Evolutionary conservation across 108 stramenopile genomes (phyloP).

Genomic region (Pseudonitzschia multistriata): DNA sequence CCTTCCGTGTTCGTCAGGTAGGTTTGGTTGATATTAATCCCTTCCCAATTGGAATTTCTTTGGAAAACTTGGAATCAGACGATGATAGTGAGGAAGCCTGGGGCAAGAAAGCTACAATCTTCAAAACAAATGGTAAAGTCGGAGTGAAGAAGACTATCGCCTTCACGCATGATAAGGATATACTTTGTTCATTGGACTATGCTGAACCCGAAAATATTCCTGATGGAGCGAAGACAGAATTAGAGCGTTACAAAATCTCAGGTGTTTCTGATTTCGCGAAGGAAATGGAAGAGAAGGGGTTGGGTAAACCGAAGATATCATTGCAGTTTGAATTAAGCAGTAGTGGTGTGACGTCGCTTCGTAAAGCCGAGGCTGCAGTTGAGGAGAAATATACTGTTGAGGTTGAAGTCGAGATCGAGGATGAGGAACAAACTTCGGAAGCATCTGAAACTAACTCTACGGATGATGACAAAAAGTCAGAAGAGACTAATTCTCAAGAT

Average conservation of each 20-base stretch:
- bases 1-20: constrained; percentile 97
- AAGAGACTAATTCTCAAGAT: constrained; percentile 32
- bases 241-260: constrained; percentile 82
- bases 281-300: constrained; percentile 89
- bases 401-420: constrained; percentile 83
- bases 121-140: constrained; percentile 76
- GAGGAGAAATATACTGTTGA: constrained; percentile 85
- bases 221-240: constrained; percentile 50
- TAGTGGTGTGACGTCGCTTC: constrained; percentile 82
- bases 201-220: constrained; percentile 71
- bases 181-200: constrained; percentile 82
- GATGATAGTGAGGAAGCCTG: constrained; percentile 59
- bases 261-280: constrained; percentile 91
- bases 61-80: constrained; percentile 53
- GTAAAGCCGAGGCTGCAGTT: constrained; percentile 93
- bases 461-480: constrained; percentile 38
- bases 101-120: constrained; percentile 89
- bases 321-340: constrained; percentile 90
- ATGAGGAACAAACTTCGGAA: constrained; percentile 67
- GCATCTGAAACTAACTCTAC: constrained; percentile 27
- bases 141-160: constrained; percentile 95
- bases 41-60: constrained; percentile 75
- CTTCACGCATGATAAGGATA: constrained; percentile 90
- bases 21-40: constrained; percentile 91
- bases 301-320: constrained; percentile 93